Base-by-base conservation (phyloP, 179 eudicot genomes). In the Spinacia oleracea region DNA sequence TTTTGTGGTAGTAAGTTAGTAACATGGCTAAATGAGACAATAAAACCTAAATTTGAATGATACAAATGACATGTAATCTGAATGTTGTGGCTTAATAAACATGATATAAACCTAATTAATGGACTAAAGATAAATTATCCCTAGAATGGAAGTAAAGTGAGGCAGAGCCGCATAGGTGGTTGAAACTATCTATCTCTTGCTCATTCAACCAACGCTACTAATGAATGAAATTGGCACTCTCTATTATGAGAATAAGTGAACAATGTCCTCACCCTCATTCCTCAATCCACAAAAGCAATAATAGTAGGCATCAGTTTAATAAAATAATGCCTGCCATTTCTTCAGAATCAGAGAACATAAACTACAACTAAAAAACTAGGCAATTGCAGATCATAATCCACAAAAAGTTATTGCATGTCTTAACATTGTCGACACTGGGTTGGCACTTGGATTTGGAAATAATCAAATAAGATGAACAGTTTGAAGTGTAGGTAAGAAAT, bases 91-190 rank as follows among this genome's bases (percentile, higher is more conserved):
- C 15, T 58, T 68, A 9, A 3, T 16, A 72, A n/a, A 32, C 42
- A 16, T 46, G 18, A 5, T 29, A 32, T 21, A 18, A 59, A 16
- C 42, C 40, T 38, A 53, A 8, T n/a, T 14, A 9, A 32, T 6
- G 18, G 43, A 60, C 38, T 38, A 23, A 25, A 79, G 50, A 9
- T 14, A 79, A 62, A 50, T 70, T 38, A 79, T 8, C 35, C 45
- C 40, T 6, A 64, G 27, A n/a, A 62, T 48, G 45, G 25, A 35
- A 75, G 63, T 55, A 56, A 10, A 58, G n/a, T n/a, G 3, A 3
- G 50, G 6, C 3, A 42, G 29, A n/a, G n/a, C n/a, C n/a, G 18
- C 68, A 21, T 20, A 31, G 29, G 4, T 0, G 64, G 34, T 53
- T 67, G 59, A 12, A n/a, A 55, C 27, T 18, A 27, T 58, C 55